phyloP scores from a whole-genome alignment of 2,329 filamentous ascomycete genomes.

The Cercospora sp. region DNA sequence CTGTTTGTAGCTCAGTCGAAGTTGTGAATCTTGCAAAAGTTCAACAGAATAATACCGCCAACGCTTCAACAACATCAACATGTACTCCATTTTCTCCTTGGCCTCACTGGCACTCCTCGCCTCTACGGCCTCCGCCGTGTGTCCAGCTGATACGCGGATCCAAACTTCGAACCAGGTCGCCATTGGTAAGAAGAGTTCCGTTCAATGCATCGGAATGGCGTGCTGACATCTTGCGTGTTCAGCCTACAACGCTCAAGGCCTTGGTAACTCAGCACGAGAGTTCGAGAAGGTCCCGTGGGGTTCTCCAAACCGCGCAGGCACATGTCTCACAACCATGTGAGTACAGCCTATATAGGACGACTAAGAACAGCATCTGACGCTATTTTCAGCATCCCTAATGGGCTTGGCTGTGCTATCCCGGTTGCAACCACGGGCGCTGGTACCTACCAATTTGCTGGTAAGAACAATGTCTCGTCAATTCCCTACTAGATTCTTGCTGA shows the following conservation, averaged over 20 bases:
- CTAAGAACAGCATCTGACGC: neutral
- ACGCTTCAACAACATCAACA: neutral
- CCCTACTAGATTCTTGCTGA: neutral
- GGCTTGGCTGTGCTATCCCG: constrained; percentile 17
- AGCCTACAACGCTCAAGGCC: constrained; percentile 16
- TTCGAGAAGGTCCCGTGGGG: constrained; percentile 22
- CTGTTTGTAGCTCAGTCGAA: neutral
- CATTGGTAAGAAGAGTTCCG: neutral
- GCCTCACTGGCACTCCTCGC: neutral
- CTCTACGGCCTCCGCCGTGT: neutral
- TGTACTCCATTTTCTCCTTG: neutral
- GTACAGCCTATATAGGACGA: neutral
- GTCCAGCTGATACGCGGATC: constrained; percentile 8
- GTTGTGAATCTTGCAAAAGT: neutral
- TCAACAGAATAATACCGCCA: neutral
- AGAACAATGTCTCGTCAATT: neutral
- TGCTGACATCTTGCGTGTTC: neutral
- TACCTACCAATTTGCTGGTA: constrained; percentile 21
- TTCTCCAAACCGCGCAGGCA: constrained; percentile 16
- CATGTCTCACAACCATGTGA: constrained; percentile 16
- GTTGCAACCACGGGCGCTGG: constrained; percentile 24
- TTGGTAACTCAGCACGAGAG: constrained; percentile 10
- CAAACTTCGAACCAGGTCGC: constrained; percentile 4
- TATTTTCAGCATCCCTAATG: constrained; percentile 18
- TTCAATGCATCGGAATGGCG: neutral